Percentiles rank a stretch among this genome's conserved stretches.
These are phyloP conservation scores for Melaleuca alternifolia DNA, from an alignment of 345 rosid species.

Conservation along the genomic window DNA sequence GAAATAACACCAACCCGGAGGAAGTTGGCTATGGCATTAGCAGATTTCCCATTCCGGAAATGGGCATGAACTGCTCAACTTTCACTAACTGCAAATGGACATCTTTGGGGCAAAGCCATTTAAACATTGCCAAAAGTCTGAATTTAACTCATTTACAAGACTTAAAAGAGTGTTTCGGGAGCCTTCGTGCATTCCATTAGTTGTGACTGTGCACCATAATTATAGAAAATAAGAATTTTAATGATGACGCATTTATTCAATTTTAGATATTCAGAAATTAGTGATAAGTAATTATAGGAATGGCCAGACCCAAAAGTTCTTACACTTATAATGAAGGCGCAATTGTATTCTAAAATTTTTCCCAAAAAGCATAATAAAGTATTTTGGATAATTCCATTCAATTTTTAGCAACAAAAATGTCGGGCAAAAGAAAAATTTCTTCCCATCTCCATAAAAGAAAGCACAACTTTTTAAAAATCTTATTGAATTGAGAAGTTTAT, in stretches of 20 bases:
- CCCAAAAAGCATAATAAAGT: background rate
- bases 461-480: background rate
- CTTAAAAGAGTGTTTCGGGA: background rate
- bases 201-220: background rate
- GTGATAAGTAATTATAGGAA: accelerated
- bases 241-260: background rate
- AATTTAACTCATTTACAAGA: background rate
- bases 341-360: background rate
- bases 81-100: background rate
- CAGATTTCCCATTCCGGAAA: background rate
- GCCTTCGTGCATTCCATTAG: background rate
- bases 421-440: too few relatives aligned
- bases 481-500: background rate
- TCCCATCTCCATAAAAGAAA: background rate
- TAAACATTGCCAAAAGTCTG: background rate
- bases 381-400: too few relatives aligned
- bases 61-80: background rate
- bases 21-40: background rate
- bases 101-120: background rate
- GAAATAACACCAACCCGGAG: background rate
- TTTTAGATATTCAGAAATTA: accelerated
- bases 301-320: background rate
- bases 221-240: background rate
- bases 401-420: too few relatives aligned
- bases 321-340: accelerated